phyloP scores from a whole-genome alignment of 768 basidiomycete species.

The Daedalea quercina region DNA sequence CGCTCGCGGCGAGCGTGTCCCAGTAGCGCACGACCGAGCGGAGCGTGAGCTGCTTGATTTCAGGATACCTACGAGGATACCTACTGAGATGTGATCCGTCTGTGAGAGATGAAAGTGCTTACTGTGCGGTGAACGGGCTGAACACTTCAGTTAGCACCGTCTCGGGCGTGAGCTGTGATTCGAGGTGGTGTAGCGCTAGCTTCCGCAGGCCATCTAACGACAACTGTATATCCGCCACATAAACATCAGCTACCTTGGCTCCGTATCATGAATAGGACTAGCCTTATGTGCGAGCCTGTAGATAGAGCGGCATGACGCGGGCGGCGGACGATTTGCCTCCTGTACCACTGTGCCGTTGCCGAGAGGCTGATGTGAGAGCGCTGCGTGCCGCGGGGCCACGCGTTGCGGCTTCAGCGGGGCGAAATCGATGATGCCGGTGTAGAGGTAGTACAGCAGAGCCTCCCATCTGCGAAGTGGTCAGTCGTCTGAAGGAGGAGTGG shows the following conservation, averaged over 20 bases:
- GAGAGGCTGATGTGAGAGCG: not conserved
- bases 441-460: conserved; percentile 12
- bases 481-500: not conserved
- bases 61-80: conserved; percentile 5
- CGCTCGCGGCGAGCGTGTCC: conserved; percentile 2
- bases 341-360: not conserved
- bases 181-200: conserved; percentile 6
- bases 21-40: conserved; percentile 9
- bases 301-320: conserved; percentile 1
- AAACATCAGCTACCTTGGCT: too few species aligned
- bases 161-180: conserved; percentile 3
- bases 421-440: conserved; percentile 7
- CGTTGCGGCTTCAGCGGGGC: not conserved
- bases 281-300: conserved; percentile 1
- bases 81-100: too few species aligned
- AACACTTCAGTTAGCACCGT: conserved; percentile 10
- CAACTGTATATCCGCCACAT: conserved; percentile 1
- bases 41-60: conserved; percentile 10
- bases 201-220: conserved; percentile 4
- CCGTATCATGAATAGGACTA: not conserved
- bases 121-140: conserved; percentile 10
- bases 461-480: conserved; percentile 8
- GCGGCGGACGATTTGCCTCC: not conserved
- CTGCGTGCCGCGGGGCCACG: not conserved
- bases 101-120: not conserved